Evolutionary conservation across 108 stramenopile genomes (phyloP).

Genomic region (Skeletonema potamos): DNA sequence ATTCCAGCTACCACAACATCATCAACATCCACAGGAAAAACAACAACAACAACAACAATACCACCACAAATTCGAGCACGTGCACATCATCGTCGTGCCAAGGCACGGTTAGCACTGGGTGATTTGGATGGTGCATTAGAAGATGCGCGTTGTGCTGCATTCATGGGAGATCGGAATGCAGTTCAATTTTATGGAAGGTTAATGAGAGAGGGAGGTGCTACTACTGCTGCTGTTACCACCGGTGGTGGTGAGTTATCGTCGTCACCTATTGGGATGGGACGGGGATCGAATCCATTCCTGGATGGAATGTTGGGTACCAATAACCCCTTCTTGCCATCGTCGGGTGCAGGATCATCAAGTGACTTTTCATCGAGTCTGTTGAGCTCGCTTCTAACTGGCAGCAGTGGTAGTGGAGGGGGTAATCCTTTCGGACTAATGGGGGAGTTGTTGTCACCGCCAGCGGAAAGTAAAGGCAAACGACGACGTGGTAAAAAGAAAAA

Average conservation of each 20-base stretch:
- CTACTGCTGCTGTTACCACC: conserved; percentile 12
- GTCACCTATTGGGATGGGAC: not conserved
- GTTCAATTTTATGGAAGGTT: conserved; percentile 77
- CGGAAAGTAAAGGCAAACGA: conserved; percentile 13
- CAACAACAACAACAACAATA: not conserved
- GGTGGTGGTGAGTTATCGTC: not conserved
- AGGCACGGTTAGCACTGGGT: conserved; percentile 67
- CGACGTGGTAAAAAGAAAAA: conserved; percentile 19
- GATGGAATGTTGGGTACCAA: conserved; percentile 35
- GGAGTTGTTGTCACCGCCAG: conserved; percentile 15
- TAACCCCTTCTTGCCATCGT: conserved; percentile 18
- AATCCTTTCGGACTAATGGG: conserved; percentile 28
- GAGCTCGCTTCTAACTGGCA: conserved; percentile 29
- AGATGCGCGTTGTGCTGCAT: conserved; percentile 78
- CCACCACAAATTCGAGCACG: conserved; percentile 65
- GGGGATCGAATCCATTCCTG: conserved; percentile 21
- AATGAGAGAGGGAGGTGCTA: conserved; percentile 50
- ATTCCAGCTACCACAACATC: conserved; percentile 5
- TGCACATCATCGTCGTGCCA: conserved; percentile 80
- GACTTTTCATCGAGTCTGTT: conserved; percentile 46
- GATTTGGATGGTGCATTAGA: conserved; percentile 64
- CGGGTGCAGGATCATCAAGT: conserved; percentile 13
- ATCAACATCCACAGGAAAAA: not conserved
- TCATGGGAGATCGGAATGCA: conserved; percentile 84
- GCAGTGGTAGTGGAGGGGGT: conserved; percentile 13